A percentile compares a stretch with the other conserved stretches of the same genome.
Conservation (phyloP, 1,139 yeast genomes). For the Insectozyma bohioensis region DNA sequence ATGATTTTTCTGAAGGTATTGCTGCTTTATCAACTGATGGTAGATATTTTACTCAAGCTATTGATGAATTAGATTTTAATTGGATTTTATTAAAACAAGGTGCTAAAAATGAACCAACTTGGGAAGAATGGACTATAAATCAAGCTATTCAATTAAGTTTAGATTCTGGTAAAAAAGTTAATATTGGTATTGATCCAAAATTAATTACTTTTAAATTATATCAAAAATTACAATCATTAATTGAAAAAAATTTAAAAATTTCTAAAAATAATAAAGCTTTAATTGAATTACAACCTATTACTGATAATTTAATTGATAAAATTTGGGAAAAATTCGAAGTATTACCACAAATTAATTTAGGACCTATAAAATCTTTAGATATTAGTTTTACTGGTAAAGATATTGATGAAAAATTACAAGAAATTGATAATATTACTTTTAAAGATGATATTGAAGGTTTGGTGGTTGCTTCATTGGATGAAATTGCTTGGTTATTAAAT, state of each 20-base stretch:
- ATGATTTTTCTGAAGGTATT: slow-evolving; percentile 58
- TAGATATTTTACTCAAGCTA: slow-evolving; percentile 89
- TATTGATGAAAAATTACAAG: slow-evolving; percentile 42
- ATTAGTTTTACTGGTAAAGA: slow-evolving; percentile 50
- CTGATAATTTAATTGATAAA: slow-evolving; percentile 67
- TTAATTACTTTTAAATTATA: slow-evolving; percentile 53
- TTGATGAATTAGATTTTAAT: slow-evolving; percentile 80
- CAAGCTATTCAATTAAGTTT: slow-evolving; percentile 57
- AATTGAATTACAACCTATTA: slow-evolving; percentile 62
- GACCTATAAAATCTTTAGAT: slow-evolving; percentile 46
- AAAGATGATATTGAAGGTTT: slow-evolving; percentile 45
- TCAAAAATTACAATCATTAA: slow-evolving; percentile 25
- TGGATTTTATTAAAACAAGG: slow-evolving; percentile 89
- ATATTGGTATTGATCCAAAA: slow-evolving; percentile 58
- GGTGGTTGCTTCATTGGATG: slow-evolving; percentile 73
- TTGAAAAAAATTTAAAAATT: slow-evolving; percentile 21
- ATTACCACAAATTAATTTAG: slow-evolving; percentile 41
- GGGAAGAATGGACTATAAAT: slow-evolving; percentile 83
- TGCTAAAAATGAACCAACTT: slow-evolving; percentile 65
- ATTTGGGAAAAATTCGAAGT: slow-evolving; percentile 66
- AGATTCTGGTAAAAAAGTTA: slow-evolving; percentile 42
- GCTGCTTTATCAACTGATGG: slow-evolving; percentile 94
- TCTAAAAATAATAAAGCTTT: slow-evolving; percentile 32
- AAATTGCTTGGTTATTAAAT: slow-evolving; percentile 90
- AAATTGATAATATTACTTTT: slow-evolving; percentile 43